These are phyloP conservation scores for Dioszegia hungarica DNA, from an alignment of 768 basidiomycete genomes.

Conservation along the genomic window DNA sequence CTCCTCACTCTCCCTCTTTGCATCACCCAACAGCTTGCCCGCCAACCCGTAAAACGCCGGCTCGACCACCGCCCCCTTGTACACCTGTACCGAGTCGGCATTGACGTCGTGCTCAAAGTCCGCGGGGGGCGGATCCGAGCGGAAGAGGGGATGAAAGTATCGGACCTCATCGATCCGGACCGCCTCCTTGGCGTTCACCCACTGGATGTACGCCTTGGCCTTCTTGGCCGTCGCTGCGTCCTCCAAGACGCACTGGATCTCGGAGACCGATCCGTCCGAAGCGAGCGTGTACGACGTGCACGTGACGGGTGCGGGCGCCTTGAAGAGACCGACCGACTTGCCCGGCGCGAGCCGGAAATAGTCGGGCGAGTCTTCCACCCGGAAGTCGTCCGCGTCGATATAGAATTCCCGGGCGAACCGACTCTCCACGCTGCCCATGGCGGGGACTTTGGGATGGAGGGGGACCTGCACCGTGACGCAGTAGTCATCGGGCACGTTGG, in stretches of 20 bases:
- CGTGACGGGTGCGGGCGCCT: constrained; percentile 84
- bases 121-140: constrained; percentile 84
- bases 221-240: constrained; percentile 64
- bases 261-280: constrained; percentile 64
- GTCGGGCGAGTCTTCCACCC: constrained; percentile 76
- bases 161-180: constrained; percentile 82
- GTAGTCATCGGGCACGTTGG: constrained; percentile 84
- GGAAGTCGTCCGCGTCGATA: constrained; percentile 92
- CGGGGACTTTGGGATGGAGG: constrained; percentile 86
- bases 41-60: constrained; percentile 82
- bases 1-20: constrained; percentile 56
- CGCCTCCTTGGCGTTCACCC: constrained; percentile 58
- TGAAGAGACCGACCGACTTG: constrained; percentile 94
- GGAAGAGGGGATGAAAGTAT: constrained; percentile 89
- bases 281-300: constrained; percentile 84
- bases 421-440: constrained; percentile 68
- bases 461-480: constrained; percentile 78
- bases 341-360: constrained; percentile 97
- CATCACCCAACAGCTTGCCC: constrained; percentile 61
- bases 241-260: constrained; percentile 75
- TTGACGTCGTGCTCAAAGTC: constrained; percentile 81
- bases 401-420: constrained; percentile 81
- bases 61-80: constrained; percentile 78
- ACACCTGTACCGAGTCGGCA: constrained; percentile 70
- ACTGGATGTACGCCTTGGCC: constrained; percentile 75